These are phyloP conservation scores for Dactylellina leptospora DNA, from an alignment of 2,329 filamentous ascomycete genomes.

Conservation along the genomic window DNA sequence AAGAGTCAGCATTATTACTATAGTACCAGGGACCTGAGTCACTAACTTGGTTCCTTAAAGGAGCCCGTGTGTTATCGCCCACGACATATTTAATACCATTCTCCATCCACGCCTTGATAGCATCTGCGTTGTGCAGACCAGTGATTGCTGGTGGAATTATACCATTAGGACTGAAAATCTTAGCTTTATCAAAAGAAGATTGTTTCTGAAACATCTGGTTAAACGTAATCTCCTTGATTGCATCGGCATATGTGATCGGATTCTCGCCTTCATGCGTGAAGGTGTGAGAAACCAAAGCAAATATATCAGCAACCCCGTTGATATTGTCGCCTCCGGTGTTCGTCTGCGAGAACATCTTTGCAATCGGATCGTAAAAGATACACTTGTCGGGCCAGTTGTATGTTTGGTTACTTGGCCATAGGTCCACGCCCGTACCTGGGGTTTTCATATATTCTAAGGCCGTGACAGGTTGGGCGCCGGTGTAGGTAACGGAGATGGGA, in stretches of 20 bases:
- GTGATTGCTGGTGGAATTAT: conserved; percentile 72
- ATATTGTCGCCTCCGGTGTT: conserved; percentile 41
- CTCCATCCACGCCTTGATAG: conserved; percentile 68
- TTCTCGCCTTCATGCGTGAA: conserved; percentile 70
- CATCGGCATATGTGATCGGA: conserved; percentile 69
- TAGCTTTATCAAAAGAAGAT: conserved; percentile 64
- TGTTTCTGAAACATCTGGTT: conserved; percentile 69
- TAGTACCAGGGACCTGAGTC: neutral
- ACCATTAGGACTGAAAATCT: conserved; percentile 65
- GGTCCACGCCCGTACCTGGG: conserved; percentile 64
- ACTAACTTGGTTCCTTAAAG: conserved; percentile 63
- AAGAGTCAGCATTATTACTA: neutral
- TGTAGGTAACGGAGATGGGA: conserved; percentile 30
- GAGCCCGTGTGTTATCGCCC: conserved; percentile 70
- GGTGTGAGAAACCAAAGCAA: conserved; percentile 70
- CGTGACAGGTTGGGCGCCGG: conserved; percentile 58
- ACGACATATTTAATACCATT: conserved; percentile 70
- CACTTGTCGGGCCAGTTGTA: conserved; percentile 41
- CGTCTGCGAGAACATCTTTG: conserved; percentile 53
- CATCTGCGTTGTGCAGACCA: conserved; percentile 71
- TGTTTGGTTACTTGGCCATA: conserved; percentile 63
- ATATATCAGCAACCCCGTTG: conserved; percentile 64
- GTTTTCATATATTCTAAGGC: conserved; percentile 64
- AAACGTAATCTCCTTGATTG: conserved; percentile 68
- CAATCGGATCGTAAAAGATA: conserved; percentile 38